Conservation (phyloP, 2,329 filamentous ascomycete genomes). For the Aureobasidium sp. region DNA sequence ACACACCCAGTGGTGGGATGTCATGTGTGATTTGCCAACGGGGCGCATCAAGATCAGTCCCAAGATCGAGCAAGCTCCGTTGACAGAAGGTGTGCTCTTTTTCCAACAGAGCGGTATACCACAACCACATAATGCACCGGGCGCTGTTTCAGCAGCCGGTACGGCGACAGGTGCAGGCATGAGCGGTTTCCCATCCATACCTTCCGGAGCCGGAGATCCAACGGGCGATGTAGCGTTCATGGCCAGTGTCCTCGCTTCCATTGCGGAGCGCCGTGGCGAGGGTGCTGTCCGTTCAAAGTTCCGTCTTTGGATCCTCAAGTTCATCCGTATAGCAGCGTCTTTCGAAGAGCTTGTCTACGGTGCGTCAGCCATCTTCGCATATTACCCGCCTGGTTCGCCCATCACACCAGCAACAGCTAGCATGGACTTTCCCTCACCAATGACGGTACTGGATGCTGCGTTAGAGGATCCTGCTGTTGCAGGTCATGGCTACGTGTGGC, state of each 20-base stretch:
- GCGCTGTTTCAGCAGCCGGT: constrained; percentile 23
- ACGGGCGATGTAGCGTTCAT: constrained; percentile 89
- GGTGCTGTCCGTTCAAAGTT: constrained; percentile 85
- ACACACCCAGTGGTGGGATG: constrained; percentile 96
- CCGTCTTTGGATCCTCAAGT: constrained; percentile 89
- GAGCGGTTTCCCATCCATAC: constrained; percentile 19
- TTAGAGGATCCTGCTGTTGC: constrained; percentile 30
- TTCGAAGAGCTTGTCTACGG: constrained; percentile 97
- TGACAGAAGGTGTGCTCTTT: constrained; percentile 77
- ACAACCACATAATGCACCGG: not conserved
- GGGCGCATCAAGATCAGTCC: constrained; percentile 92
- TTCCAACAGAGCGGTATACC: constrained; percentile 50
- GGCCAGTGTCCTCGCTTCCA: constrained; percentile 73
- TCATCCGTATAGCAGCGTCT: constrained; percentile 82
- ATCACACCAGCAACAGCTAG: not conserved
- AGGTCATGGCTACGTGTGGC: constrained; percentile 82
- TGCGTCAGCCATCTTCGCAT: constrained; percentile 79
- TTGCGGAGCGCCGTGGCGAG: constrained; percentile 79
- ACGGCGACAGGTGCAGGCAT: constrained; percentile 30
- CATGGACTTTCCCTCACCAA: not conserved
- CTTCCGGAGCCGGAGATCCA: constrained; percentile 45
- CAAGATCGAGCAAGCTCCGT: constrained; percentile 68
- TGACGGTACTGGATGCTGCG: constrained; percentile 4
- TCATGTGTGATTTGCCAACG: constrained; percentile 85
- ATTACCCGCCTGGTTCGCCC: constrained; percentile 16